Percentiles rank a stretch among this genome's conserved stretches.
These are phyloP conservation scores for Boehmeria nivea DNA, from an alignment of 306 rosid genomes.

Conservation along the genomic window DNA sequence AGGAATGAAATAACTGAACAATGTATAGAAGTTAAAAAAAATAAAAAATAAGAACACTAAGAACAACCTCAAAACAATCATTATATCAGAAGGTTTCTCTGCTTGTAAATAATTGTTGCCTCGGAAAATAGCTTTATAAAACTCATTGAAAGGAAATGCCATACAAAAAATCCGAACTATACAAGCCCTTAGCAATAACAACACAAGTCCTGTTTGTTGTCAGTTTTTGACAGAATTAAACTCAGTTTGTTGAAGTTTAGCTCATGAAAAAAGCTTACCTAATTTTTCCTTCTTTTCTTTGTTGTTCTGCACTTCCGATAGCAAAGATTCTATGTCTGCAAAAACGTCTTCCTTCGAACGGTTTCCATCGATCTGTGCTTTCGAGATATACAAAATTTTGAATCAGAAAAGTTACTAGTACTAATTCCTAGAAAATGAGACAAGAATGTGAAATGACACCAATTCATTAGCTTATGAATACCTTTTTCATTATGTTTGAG, in stretches of 20 bases:
- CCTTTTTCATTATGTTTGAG: constrained; percentile 63
- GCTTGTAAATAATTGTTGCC: no score
- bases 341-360: constrained; percentile 62
- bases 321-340: constrained; percentile 54
- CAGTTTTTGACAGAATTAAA: neutral
- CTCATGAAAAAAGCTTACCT: constrained; percentile 35
- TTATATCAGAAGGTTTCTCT: no score
- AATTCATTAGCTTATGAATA: constrained; percentile 11
- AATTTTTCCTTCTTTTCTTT: constrained; percentile 33
- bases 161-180: no score
- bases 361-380: constrained; percentile 70
- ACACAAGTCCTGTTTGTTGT: no score
- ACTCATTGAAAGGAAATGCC: no score
- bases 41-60: neutral
- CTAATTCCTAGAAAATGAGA: constrained; percentile 9
- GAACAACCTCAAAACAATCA: neutral
- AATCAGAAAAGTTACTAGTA: constrained; percentile 2
- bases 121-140: no score
- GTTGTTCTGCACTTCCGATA: constrained; percentile 50
- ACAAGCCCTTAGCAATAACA: no score
- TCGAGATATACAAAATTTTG: constrained; percentile 9
- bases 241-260: neutral
- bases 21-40: no score
- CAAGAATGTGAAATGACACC: neutral
- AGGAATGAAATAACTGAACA: neutral